Percentiles rank a stretch among this genome's conserved stretches.
phyloP scores from a whole-genome alignment of 176 grass and related monocot species.

The Bromus sterilis region DNA sequence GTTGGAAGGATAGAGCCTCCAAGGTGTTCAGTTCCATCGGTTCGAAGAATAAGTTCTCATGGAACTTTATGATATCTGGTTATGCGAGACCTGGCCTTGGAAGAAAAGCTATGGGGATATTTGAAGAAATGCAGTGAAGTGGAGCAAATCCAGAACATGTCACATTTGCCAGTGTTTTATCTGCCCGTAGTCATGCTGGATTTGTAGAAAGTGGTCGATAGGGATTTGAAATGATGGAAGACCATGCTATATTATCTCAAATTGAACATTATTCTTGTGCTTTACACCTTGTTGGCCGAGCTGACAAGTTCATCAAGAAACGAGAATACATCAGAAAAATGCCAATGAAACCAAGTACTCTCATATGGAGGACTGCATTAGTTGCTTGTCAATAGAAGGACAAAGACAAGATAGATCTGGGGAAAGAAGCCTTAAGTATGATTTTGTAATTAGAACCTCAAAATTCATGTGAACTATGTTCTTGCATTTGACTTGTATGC shows the following conservation, averaged over 20 bases:
- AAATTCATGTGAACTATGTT: constrained; percentile 84
- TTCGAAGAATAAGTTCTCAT: constrained; percentile 65
- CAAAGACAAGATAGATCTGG: constrained; percentile 37
- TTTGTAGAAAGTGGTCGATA: constrained; percentile 67
- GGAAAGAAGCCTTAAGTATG: constrained; percentile 56
- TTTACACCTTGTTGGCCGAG: constrained; percentile 70
- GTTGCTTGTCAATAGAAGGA: constrained; percentile 71
- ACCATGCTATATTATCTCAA: constrained; percentile 38
- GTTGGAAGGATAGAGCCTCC: constrained; percentile 74
- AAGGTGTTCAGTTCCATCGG: constrained; percentile 61
- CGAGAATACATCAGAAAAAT: constrained; percentile 67
- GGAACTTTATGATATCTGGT: constrained; percentile 91
- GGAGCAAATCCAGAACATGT: constrained; percentile 52
- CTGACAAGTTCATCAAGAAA: constrained; percentile 57
- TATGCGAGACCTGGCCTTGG: constrained; percentile 68
- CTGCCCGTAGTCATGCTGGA: constrained; percentile 85
- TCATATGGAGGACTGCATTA: constrained; percentile 83
- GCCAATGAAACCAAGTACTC: constrained; percentile 64
- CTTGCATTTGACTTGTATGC: constrained; percentile 65
- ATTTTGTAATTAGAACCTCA: constrained; percentile 77
- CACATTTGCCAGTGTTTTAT: constrained; percentile 65
- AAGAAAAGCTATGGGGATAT: constrained; percentile 59
- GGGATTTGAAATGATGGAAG: constrained; percentile 54
- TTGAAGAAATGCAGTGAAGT: constrained; percentile 56
- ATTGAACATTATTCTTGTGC: constrained; percentile 82